phyloP scores from a whole-genome alignment of 257 asterid species.

The Euphrasia confusa region DNA sequence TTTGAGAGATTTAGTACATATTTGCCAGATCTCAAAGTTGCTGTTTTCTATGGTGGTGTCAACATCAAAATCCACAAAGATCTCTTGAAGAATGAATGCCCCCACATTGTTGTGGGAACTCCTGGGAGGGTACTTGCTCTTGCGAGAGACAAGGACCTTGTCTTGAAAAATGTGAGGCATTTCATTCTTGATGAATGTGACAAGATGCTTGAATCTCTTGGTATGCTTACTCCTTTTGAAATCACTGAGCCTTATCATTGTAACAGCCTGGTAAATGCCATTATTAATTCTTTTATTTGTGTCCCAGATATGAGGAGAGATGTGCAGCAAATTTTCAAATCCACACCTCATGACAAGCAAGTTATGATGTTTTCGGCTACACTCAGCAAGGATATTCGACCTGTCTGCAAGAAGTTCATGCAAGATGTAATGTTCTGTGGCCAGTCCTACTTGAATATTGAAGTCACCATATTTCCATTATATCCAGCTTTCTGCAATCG shows the following conservation, averaged over 20 bases:
- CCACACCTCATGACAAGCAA: conserved; percentile 95
- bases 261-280: neutral
- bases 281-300: too few species aligned
- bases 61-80: conserved; percentile 19
- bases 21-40: conserved; percentile 47
- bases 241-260: conserved; percentile 6
- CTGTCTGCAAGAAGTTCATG: conserved; percentile 94
- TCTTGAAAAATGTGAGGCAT: conserved; percentile 55
- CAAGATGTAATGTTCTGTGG: conserved; percentile 92
- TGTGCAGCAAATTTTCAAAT: conserved; percentile 87
- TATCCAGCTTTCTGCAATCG: conserved; percentile 43
- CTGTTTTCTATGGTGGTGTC: conserved; percentile 25
- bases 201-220: conserved; percentile 67
- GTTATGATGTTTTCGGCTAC: conserved; percentile 98
- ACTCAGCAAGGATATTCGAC: conserved; percentile 93
- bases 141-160: conserved; percentile 50
- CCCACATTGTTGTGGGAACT: conserved; percentile 67
- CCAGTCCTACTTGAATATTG: conserved; percentile 52
- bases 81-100: conserved; percentile 56
- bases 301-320: conserved; percentile 82
- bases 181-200: conserved; percentile 60
- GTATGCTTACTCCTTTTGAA: conserved; percentile 18
- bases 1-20: conserved; percentile 54
- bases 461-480: conserved; percentile 44
- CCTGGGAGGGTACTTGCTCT: conserved; percentile 59